Conservation (phyloP, 805 yeast genomes). For the Osmozyma mogii region DNA sequence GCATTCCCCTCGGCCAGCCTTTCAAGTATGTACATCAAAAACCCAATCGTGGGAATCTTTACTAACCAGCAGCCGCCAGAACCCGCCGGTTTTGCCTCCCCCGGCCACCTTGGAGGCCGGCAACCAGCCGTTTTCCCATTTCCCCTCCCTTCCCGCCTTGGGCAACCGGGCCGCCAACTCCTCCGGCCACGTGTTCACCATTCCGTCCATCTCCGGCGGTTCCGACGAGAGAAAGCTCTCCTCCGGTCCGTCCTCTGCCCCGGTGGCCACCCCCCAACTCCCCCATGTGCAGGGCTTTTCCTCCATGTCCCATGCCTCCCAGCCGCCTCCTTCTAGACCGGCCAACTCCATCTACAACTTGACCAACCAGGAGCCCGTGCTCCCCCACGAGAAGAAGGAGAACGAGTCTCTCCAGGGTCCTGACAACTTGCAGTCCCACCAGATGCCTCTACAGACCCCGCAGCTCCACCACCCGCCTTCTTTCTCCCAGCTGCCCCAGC, state of each 20-base stretch:
- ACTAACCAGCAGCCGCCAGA: conserved; percentile 44
- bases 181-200: conserved; percentile 39
- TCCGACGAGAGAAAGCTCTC: too few species aligned
- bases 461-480: conserved; percentile 14
- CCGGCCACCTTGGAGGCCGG: conserved; percentile 47
- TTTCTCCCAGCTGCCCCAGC: conserved; percentile 2
- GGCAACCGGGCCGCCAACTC: conserved; percentile 32
- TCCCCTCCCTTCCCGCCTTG: conserved; percentile 45
- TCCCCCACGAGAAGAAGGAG: too few species aligned
- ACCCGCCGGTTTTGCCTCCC: conserved; percentile 54
- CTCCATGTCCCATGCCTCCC: conserved; percentile 4
- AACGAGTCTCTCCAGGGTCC: too few species aligned
- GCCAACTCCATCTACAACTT: conserved; percentile 11
- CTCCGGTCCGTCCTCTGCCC: too few species aligned
- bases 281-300: conserved; percentile 14
- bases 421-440: conserved; percentile 12
- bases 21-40: conserved; percentile 30
- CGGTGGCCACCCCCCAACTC: conserved; percentile 6
- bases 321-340: too few species aligned
- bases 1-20: conserved; percentile 34
- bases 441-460: conserved; percentile 22
- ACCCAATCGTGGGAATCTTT: conserved; percentile 2
- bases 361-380: conserved; percentile 2
- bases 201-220: conserved; percentile 38
- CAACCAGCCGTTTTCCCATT: conserved; percentile 40